Evolutionary conservation across 73 alveolate species (phyloP), one percentile per base, ranked within the genome.

Genomic region (Halteria grandinella): DNA sequence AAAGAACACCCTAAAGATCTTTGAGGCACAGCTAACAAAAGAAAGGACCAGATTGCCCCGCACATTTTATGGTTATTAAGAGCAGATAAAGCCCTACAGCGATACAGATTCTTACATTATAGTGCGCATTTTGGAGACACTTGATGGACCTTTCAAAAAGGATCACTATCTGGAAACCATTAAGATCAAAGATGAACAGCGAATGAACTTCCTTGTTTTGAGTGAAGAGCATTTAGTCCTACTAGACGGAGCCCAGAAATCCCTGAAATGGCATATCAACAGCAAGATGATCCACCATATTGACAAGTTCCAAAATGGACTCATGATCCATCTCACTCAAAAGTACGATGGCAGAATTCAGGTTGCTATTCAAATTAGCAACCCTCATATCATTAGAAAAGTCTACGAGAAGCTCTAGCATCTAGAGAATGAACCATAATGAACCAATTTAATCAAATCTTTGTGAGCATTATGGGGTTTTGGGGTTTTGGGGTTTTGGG

Each of bases 41-140:
- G 90, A 91, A 31, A 93, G 99, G 53, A 70, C 89, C 62, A 91
- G 99, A 75, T 72, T 81, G 55, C 98, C 98, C 4, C 75, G 99
- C 59, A 93, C 96, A 27, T 93, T 97, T 85, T 97, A 97, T 89
- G 99, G 97, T 0, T 75, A 85, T 43, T 55, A 84, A 17, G 29
- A 37, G 41, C 51, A 73, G 48, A 73, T 73, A 23, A 73, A 57
- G 24, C 48, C 63, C 3, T 73, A 73, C 51, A 40, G 39, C 25
- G 45, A 20, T 28, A 55, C 54, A n/a, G 86, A 73, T 59, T 43
- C 86, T 11, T 73, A 73, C 34, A 59, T 57, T 10, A 54, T 55
- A 6, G 43, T 62, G 78, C 40, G 57, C 66, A 50, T 73, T 51
- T 15, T 73, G 25, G n/a, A 24, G 23, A 24, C 69, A 0, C 53